A percentile compares a stretch with the other conserved stretches of the same genome.
Conservation (phyloP, 2,329 filamentous ascomycete species). For the Pseudopithomyces maydicus region DNA sequence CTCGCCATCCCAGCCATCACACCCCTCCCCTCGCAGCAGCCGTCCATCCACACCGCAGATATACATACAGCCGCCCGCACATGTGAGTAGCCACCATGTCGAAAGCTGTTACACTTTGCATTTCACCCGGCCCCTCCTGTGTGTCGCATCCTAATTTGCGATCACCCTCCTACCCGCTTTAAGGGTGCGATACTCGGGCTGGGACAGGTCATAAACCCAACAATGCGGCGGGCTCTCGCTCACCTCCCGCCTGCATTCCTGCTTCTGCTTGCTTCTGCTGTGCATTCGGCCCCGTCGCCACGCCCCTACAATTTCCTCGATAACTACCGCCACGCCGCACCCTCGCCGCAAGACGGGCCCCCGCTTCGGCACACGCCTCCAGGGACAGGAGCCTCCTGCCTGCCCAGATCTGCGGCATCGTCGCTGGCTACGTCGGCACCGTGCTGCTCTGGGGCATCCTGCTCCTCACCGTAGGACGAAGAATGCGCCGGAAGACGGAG, state of each 20-base stretch:
- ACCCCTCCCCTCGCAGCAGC: conserved; percentile 14
- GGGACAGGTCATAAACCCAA: conserved; percentile 2
- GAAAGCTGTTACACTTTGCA: conserved; percentile 28
- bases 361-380: conserved; percentile 33
- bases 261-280: conserved; percentile 4
- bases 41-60: conserved; percentile 11
- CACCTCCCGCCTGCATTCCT: conserved; percentile 9
- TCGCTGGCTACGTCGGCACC: conserved; percentile 80
- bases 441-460: conserved; percentile 73
- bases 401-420: conserved; percentile 80
- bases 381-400: conserved; percentile 65
- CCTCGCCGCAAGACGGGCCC: conserved; percentile 36
- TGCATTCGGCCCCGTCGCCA: conserved; percentile 7
- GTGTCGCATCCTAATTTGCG: conserved; percentile 29
- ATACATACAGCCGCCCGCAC: conserved; percentile 29
- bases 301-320: conserved; percentile 18
- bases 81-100: conserved; percentile 23
- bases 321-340: conserved; percentile 19
- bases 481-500: conserved; percentile 52
- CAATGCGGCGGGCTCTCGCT: conserved; percentile 7
- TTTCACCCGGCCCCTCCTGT: conserved; percentile 29
- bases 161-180: conserved; percentile 23
- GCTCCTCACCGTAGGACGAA: conserved; percentile 54
- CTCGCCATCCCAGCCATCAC: conserved; percentile 26
- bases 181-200: not conserved